Evolutionary conservation across 495 filamentous ascomycete genomes (phyloP), one percentile per base, ranked within the genome.

Genomic region (Annulohypoxylon moriforme): DNA sequence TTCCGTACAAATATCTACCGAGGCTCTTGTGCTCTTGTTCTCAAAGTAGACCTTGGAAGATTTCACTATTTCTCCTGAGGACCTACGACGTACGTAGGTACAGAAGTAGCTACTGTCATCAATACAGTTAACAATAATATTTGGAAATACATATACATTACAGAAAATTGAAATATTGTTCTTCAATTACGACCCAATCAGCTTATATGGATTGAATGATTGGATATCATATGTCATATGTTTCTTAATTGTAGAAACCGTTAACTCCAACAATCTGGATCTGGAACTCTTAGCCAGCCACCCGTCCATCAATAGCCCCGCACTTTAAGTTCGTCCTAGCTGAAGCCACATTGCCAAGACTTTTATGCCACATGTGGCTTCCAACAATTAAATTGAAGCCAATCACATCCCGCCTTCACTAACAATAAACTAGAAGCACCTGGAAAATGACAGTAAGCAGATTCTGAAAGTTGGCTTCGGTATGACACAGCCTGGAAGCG

Each of bases 201-300:
- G 13, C 13, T 9, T 29, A 29, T 52, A 25, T 25, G 47, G 14
- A n/a, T 52, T 52, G 5, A 27, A 27, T 27, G 47, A 52, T 52
- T 52, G 47, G 47, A 52, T 20, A 25, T 27, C 25, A 52, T 52
- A 38, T 31, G 52, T 56, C 31, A 38, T 25, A 42, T 42, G 11
- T 22, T 25, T 14, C 20, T 36, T 2, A 40, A 22, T 44, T 59
- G 33, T 22, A 59, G 16, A 44, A 44, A 44, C 40, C 40, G 16
- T 44, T 44, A 1, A 44, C 5, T 9, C 20, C 33, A 60, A 47
- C 16, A 7, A 9, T 38, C 20, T 59, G 64, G 40, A 53, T 20
- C 56, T 42, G 13, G 38, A 5, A 52, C 20, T 60, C 53, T 53
- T 42, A 69, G 59, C 67, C 44, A 69, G n/a, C 42, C 60, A 60